Base-by-base conservation (phyloP, 495 filamentous ascomycete species). In the Barbatosphaeria neglecta region DNA sequence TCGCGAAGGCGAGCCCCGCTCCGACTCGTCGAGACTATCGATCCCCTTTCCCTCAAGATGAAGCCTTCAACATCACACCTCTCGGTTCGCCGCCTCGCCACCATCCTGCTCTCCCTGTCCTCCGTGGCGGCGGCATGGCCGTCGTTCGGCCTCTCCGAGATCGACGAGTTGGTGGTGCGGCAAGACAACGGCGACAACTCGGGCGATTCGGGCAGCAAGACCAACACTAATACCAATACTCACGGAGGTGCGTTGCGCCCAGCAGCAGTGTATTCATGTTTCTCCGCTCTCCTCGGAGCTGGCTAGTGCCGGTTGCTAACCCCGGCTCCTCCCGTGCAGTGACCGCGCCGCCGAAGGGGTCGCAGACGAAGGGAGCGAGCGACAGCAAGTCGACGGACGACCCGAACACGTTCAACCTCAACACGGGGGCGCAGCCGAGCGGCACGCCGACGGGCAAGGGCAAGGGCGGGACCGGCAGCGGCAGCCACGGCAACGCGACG, bases 151-250 rank as follows among this genome's bases (percentile, higher is more conserved):
- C 54, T 67, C 9, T 64, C 65, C 18, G 58, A 63, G 9, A 6
- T 59, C 18, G 65, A 70, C 44, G 44, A 56, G 3, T 45, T 70
- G 33, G 61, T 68, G 10, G 65, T 63, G 17, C 58, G 67, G 27
- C 59, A 56, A 42, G 57, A 69, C 39, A 56, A 63, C 41, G 46
- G 40, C 43, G 23, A 57, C 22, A 50, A 50, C 8, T 17, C 15
- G 3, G 22, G 18, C 10, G 20, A 22, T n/a, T n/a, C 19, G 7
- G 10, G 22, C 25, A 18, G 27, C 43, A 44, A 35, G 25, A 19
- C n/a, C 43, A n/a, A 35, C 25, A 1, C 8, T 52, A 31, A 49
- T 59, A 35, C 35, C 48, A 35, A 56, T 60, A 45, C 24, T 54
- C 15, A 33, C 55, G n/a, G n/a, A n/a, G n/a, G n/a, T n/a, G n/a